Percentiles rank a stretch among this genome's conserved stretches.
Conservation (phyloP, 441 rosid genomes). For the Pelargonium myrrhifolium region DNA sequence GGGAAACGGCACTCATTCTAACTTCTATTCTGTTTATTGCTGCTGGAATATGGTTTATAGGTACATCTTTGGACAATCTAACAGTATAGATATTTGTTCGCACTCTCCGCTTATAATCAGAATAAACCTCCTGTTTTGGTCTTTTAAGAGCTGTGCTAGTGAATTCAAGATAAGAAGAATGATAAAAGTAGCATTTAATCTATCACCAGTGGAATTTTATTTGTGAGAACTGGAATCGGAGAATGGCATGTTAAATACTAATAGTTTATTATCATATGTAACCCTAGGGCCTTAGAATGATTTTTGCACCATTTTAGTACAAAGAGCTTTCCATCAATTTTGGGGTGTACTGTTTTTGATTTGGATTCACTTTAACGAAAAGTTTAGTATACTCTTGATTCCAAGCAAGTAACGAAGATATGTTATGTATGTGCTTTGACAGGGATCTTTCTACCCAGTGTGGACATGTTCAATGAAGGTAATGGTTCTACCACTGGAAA, state of each 20-base stretch:
- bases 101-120: background rate
- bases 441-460: constrained; percentile 57
- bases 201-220: too few relatives aligned
- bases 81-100: background rate
- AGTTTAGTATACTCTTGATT: background rate
- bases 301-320: too few relatives aligned
- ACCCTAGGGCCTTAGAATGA: too few relatives aligned
- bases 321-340: too few relatives aligned
- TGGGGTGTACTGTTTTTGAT: too few relatives aligned
- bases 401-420: background rate
- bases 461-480: constrained; percentile 43
- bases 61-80: constrained; percentile 22
- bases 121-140: background rate
- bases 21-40: constrained; percentile 57
- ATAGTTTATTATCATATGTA: too few relatives aligned
- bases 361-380: background rate
- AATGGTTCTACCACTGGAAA: constrained; percentile 16
- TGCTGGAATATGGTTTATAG: constrained; percentile 51
- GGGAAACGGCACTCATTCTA: constrained; percentile 51
- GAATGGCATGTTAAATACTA: too few relatives aligned
- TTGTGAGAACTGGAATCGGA: too few relatives aligned
- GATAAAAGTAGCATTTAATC: too few relatives aligned
- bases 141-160: background rate
- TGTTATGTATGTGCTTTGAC: constrained; percentile 18
- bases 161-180: too few relatives aligned